A percentile compares a stretch with the other conserved stretches of the same genome.
These are phyloP conservation scores for Erysiphe neolycopersici DNA, from an alignment of 2,329 filamentous ascomycete genomes.

Conservation along the genomic window DNA sequence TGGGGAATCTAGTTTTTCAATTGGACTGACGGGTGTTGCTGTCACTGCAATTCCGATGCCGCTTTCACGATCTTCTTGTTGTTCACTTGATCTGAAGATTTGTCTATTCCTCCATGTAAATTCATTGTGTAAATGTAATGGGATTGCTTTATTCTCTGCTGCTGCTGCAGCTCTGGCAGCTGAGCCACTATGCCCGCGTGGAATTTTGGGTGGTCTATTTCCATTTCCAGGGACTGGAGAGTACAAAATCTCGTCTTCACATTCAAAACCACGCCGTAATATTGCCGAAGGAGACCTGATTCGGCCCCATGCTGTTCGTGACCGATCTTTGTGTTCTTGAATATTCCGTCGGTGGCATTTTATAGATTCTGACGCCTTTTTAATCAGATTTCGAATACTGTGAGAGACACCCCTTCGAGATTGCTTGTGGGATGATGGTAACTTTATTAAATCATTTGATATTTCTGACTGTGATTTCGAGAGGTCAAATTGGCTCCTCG, in stretches of 20 bases:
- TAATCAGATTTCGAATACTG: slow-evolving; percentile 9
- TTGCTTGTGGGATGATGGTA: no score
- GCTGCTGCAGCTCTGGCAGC: slow-evolving; percentile 32
- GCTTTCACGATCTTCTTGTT: slow-evolving; percentile 29
- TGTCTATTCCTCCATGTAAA: slow-evolving; percentile 15
- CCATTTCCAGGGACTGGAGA: slow-evolving; percentile 15
- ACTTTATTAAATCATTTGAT: no score
- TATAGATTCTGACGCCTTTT: slow-evolving; percentile 11
- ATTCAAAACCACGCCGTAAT: slow-evolving; percentile 4
- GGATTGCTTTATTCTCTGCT: not conserved
- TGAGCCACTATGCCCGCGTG: slow-evolving; percentile 29
- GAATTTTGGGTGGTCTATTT: slow-evolving; percentile 31
- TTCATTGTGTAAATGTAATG: slow-evolving; percentile 24
- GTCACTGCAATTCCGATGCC: slow-evolving; percentile 33
- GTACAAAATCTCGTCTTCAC: slow-evolving; percentile 3
- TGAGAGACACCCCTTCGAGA: no score
- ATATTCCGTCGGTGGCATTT: slow-evolving; percentile 11
- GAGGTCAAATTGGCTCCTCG: no score
- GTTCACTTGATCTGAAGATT: slow-evolving; percentile 17
- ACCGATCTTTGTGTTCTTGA: slow-evolving; percentile 7
- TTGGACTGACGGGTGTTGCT: not conserved
- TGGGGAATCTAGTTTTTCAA: not conserved
- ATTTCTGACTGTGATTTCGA: no score
- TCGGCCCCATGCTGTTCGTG: slow-evolving; percentile 10
- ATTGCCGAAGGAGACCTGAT: slow-evolving; percentile 6